Base-by-base conservation (phyloP, 352 stramenopile species). In the Pythium oligandrum region DNA sequence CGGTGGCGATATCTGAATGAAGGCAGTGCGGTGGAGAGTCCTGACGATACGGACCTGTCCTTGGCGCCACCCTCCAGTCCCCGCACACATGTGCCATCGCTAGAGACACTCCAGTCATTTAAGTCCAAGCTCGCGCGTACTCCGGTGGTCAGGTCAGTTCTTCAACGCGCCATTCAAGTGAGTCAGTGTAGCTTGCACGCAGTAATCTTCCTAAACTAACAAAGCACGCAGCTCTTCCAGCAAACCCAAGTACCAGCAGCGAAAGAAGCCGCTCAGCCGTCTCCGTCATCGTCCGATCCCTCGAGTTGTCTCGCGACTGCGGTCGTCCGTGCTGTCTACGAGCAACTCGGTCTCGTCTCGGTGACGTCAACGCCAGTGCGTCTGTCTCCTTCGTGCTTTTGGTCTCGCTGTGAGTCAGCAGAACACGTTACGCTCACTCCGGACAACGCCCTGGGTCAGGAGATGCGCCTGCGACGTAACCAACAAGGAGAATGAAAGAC, bases 291-390 rank as follows among this genome's bases (percentile, higher is more conserved):
- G 17, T 35, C 43, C 8, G 61, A 73, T 5, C 40, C 46, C 1
- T 31, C 61, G 9, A 59, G 34, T 3, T 60, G 59, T 33, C 52
- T 84, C 9, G 68, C 63, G 36, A 62, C 69, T 38, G 63, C 71
- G 2, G 61, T 78, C 5, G 60, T 70, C 9, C 52, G 69, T 8
- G 71, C 71, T 1, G 61, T 83, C 26, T 86, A 83, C 46, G 73
- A 84, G 46, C 57, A 55, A 4, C 32, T 78, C 12, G 45, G 44
- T 3, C 26, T 86, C 11, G 7, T 83, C 30, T 47, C 40, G 4
- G 56, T 45, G 2, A 35, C 12, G 10, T 11, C 53, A 0, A 10
- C 34, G 4, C 10, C 42, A 10, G 1, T 9, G 2, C 17, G 35
- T 6, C n/a, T 51, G 1, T 33, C 11, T 40, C 38, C 45, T 7